Percentiles rank a stretch among this genome's conserved stretches.
phyloP scores from a whole-genome alignment of 306 rosid species.

The Delonix regia region DNA sequence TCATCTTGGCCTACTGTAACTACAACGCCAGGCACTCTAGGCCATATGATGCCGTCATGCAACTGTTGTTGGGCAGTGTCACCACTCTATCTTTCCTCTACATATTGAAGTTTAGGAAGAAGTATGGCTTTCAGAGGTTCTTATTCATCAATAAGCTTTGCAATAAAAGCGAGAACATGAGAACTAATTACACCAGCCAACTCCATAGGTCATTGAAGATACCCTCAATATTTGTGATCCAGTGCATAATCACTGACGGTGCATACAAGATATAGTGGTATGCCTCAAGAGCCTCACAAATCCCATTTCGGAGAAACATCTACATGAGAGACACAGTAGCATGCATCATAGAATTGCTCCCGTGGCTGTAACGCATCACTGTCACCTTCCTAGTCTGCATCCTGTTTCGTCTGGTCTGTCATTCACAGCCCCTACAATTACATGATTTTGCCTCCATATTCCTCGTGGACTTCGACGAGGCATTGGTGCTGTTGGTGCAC shows the following conservation, averaged over 20 bases:
- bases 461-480: conserved; percentile 76
- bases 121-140: conserved; percentile 69
- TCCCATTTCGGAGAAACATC: conserved; percentile 72
- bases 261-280: conserved; percentile 98
- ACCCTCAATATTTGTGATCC: conserved; percentile 57
- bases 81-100: conserved; percentile 74
- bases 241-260: conserved; percentile 69
- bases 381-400: conserved; percentile 81
- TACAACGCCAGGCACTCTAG: conserved; percentile 71
- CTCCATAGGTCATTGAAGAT: conserved; percentile 77
- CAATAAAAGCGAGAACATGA: conserved; percentile 76
- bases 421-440: conserved; percentile 80
- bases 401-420: conserved; percentile 84
- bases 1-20: conserved; percentile 57
- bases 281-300: conserved; percentile 77
- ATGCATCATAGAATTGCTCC: conserved; percentile 70
- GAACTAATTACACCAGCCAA: conserved; percentile 65
- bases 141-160: conserved; percentile 83
- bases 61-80: conserved; percentile 66
- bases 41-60: conserved; percentile 71
- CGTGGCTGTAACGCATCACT: conserved; percentile 81
- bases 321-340: conserved; percentile 67
- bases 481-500: conserved; percentile 74
- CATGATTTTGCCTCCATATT: conserved; percentile 73
- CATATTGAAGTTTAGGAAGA: conserved; percentile 59